Evolutionary conservation across 176 grass and related monocot species (phyloP).

Genomic region (Carex kokanica): DNA sequence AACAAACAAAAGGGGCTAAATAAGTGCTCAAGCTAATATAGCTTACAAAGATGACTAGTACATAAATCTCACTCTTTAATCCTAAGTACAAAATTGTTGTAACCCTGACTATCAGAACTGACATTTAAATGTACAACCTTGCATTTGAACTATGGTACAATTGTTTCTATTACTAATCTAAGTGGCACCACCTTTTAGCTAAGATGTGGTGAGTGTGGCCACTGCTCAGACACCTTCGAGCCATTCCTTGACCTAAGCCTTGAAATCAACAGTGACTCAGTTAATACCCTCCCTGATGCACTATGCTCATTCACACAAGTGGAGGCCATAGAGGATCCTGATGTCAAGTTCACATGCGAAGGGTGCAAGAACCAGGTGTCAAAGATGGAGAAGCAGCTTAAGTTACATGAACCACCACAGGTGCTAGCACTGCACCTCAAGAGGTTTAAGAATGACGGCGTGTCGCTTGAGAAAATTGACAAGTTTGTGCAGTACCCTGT

Average conservation of each 20-base stretch:
- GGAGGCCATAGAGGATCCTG: conserved; percentile 68
- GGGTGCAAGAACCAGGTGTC: conserved; percentile 58
- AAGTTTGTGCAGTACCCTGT: conserved; percentile 63
- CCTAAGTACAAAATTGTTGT: neutral
- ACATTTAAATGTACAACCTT: neutral
- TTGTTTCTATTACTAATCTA: conserved; percentile 12
- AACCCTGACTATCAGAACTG: neutral
- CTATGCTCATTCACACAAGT: conserved; percentile 80
- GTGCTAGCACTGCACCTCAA: conserved; percentile 83
- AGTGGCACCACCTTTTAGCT: conserved; percentile 46
- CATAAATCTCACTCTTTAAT: neutral
- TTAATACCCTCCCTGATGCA: conserved; percentile 44
- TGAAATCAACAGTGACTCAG: conserved; percentile 57
- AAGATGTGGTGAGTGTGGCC: conserved; percentile 61
- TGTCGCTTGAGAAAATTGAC: conserved; percentile 55
- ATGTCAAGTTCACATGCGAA: conserved; percentile 70
- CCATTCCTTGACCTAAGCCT: conserved; percentile 89
- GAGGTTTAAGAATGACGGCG: conserved; percentile 60
- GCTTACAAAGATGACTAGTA: neutral
- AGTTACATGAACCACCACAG: conserved; percentile 61
- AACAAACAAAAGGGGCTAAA: neutral
- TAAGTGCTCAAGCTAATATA: neutral
- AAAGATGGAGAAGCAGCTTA: conserved; percentile 71
- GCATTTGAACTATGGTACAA: neutral
- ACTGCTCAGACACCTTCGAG: conserved; percentile 78